Conservation (phyloP, 2,329 filamentous ascomycete genomes). For the Fusarium paranaense region DNA sequence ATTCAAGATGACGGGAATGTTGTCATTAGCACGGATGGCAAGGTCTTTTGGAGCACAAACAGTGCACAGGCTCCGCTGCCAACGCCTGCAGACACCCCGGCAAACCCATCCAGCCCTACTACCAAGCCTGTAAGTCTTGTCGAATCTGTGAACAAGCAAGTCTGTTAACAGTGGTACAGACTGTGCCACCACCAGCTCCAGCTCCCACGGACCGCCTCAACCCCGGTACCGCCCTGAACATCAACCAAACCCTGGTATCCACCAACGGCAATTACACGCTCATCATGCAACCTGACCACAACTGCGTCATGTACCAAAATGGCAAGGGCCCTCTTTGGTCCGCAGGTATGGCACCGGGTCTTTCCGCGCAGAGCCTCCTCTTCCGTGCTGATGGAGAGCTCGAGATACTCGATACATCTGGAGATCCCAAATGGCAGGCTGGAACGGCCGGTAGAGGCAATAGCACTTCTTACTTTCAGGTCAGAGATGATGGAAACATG, state of each 20-base stretch:
- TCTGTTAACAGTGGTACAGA: neutral
- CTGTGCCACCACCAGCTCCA: neutral
- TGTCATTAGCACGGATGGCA: neutral
- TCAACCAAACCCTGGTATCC: neutral
- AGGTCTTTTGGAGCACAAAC: neutral
- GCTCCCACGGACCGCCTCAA: neutral
- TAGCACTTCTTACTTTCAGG: neutral
- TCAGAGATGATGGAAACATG: neutral
- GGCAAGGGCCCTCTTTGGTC: neutral
- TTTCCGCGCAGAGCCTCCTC: neutral
- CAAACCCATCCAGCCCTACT: neutral
- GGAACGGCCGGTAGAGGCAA: neutral
- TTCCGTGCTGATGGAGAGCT: neutral
- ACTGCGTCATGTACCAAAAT: neutral
- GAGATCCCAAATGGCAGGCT: neutral
- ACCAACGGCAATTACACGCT: neutral
- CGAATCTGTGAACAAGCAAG: fast-evolving
- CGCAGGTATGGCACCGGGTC: neutral
- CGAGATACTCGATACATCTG: neutral
- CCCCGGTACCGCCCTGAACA: neutral
- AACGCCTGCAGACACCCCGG: neutral
- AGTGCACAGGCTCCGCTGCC: neutral
- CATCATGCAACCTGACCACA: neutral
- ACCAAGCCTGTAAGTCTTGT: neutral
- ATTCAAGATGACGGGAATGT: neutral